Evolutionary conservation across 2,329 filamentous ascomycete genomes (phyloP).

Genomic region (Blastomyces gilchristii): DNA sequence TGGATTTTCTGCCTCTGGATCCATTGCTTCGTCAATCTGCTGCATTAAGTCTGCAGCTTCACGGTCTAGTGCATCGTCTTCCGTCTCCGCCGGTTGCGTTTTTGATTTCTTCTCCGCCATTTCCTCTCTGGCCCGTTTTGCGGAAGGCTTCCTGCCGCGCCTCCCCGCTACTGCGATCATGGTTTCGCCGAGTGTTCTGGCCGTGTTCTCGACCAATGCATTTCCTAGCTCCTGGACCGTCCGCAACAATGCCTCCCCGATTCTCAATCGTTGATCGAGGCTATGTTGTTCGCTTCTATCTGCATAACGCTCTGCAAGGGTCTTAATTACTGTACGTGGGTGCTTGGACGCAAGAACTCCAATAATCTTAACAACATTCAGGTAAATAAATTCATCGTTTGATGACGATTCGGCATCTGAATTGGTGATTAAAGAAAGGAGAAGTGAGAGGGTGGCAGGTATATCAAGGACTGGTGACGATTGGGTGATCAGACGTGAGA

Average conservation of each 20-base stretch:
- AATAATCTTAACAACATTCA: slow-evolving; percentile 35
- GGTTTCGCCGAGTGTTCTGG: slow-evolving; percentile 29
- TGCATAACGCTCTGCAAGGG: slow-evolving; percentile 31
- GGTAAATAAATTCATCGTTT: slow-evolving; percentile 36
- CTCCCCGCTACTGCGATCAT: slow-evolving; percentile 33
- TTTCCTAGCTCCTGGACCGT: slow-evolving; percentile 34
- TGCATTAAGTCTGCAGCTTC: slow-evolving; percentile 10
- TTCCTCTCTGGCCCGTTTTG: slow-evolving; percentile 25
- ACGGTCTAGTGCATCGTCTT: neutral
- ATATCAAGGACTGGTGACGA: slow-evolving; percentile 36
- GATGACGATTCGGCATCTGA: slow-evolving; percentile 27
- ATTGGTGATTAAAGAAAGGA: slow-evolving; percentile 31
- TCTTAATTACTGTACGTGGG: slow-evolving; percentile 33
- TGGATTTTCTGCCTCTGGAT: slow-evolving; percentile 28
- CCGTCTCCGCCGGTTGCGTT: slow-evolving; percentile 19
- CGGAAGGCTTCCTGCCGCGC: slow-evolving; percentile 28
- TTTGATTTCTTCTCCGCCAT: slow-evolving; percentile 22
- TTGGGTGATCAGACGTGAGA: slow-evolving; percentile 31
- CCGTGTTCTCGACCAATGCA: slow-evolving; percentile 29
- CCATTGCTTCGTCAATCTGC: slow-evolving; percentile 15
- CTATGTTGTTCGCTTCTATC: slow-evolving; percentile 29
- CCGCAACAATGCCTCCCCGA: slow-evolving; percentile 34
- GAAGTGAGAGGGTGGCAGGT: slow-evolving; percentile 31
- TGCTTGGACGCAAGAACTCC: slow-evolving; percentile 33
- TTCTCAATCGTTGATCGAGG: slow-evolving; percentile 33